Evolutionary conservation across 805 yeast species (phyloP).

Genomic region (Starmerella apicola): DNA sequence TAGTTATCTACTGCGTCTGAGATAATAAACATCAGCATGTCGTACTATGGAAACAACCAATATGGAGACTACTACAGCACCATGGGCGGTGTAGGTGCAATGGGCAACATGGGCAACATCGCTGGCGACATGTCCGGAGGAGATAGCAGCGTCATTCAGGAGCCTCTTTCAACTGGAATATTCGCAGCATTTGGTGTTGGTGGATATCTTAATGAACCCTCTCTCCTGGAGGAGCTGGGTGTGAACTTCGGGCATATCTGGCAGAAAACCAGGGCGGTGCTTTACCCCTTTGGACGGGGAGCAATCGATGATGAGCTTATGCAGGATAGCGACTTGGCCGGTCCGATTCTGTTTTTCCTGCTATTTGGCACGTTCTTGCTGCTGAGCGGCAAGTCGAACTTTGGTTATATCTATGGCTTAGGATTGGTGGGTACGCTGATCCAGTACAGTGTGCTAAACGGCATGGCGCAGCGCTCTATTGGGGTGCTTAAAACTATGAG

Average conservation of each 20-base stretch:
- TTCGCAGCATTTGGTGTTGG: constrained; percentile 85
- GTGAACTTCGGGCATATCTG: constrained; percentile 82
- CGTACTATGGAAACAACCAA: constrained; percentile 15
- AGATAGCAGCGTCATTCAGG: constrained; percentile 5
- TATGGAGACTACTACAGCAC: constrained; percentile 14
- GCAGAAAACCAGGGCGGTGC: constrained; percentile 67
- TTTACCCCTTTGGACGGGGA: constrained; percentile 53
- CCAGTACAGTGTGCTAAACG: constrained; percentile 68
- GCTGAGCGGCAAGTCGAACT: constrained; percentile 83
- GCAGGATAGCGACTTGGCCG: constrained; percentile 88
- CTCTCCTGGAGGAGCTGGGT: constrained; percentile 83
- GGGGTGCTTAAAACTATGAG: constrained; percentile 64
- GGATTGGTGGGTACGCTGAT: constrained; percentile 83
- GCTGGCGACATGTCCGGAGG: constrained; percentile 5
- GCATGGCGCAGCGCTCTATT: constrained; percentile 53
- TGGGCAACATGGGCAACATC: constrained; percentile 2
- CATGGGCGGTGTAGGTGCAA: constrained; percentile 12
- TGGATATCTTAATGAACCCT: constrained; percentile 93
- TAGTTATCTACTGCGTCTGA: too few species aligned
- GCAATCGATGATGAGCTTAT: constrained; percentile 58
- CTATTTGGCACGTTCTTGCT: constrained; percentile 73
- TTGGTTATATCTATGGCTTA: constrained; percentile 93
- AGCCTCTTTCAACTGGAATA: constrained; percentile 52
- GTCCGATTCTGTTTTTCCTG: constrained; percentile 81
- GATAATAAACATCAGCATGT: too few species aligned